phyloP scores from a whole-genome alignment of 2,329 filamentous ascomycete genomes.

The Daldinia sp. region DNA sequence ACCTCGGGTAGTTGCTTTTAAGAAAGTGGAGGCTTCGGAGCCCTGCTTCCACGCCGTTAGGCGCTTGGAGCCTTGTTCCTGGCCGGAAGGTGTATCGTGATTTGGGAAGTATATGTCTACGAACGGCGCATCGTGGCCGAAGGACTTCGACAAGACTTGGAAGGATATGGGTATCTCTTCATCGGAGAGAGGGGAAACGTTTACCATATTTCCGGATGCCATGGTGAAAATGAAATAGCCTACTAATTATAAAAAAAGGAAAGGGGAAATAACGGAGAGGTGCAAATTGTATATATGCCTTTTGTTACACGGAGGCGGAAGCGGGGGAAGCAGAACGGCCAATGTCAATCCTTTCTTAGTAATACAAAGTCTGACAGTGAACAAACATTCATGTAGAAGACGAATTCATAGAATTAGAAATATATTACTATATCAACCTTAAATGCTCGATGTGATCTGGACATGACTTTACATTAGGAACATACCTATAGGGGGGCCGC shows the following conservation, averaged over 20 bases:
- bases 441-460: no score
- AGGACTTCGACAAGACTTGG: conserved; percentile 40
- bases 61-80: conserved; percentile 39
- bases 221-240: not conserved
- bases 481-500: no score
- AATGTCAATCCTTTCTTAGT: not conserved
- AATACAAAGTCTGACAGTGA: not conserved
- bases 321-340: not conserved
- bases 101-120: conserved; percentile 45
- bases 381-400: no score
- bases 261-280: not conserved
- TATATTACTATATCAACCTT: no score
- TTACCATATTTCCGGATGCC: conserved; percentile 10
- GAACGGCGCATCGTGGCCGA: conserved; percentile 45
- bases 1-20: conserved; percentile 40
- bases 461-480: no score
- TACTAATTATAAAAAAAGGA: not conserved
- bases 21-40: conserved; percentile 29
- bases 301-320: not conserved
- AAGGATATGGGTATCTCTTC: conserved; percentile 45
- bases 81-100: conserved; percentile 41
- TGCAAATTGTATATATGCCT: not conserved
- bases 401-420: no score
- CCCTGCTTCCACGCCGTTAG: conserved; percentile 37
- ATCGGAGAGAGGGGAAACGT: conserved; percentile 29